Evolutionary conservation across 495 filamentous ascomycete species (phyloP), one percentile per base, ranked within the genome.

Genomic region (Tuber aestivum): DNA sequence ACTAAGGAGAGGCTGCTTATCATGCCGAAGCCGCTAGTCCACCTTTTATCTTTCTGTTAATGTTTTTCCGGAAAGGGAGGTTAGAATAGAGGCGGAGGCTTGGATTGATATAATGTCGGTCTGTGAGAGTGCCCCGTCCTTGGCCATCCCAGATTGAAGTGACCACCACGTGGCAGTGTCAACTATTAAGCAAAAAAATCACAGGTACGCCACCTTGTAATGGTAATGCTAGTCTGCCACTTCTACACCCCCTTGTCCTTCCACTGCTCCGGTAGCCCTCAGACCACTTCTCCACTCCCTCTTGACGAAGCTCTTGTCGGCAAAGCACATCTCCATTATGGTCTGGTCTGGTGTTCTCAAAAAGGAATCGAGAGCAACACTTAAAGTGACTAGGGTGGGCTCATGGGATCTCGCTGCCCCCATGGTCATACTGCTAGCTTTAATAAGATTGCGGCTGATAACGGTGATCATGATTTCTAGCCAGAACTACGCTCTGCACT

Each of bases 321-420:
- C 76, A 37, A 78, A 78, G 73, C 84, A 85, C 73, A 84, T 78
- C 0, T 84, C 84, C 1, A 27, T 70, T 14, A 12, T 42, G 1
- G 4, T 42, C 41, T 9, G 10, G 41, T 42, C 41, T 12, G 41
- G 41, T 1, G 48, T 75, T 0, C 35, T 41, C n/a, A 74, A 32
- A 68, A 74, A 74, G 8, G 73, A 74, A 6, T 27, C 61, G 21
- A 74, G 16, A 12, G 73, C 73, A 69, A 70, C 73, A 23, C 73
- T 61, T 14, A 74, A 14, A 10, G 73, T 74, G 21, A 74, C 73
- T 8, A 74, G 23, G 7, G 73, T 41, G 1, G 69, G n/a, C 9
- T 74, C 73, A 21, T 84, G 74, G 5, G 74, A 69, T 72, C 16
- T 86, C 72, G 44, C 76, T 83, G 40, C 75, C 74, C 35, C 14